These are phyloP conservation scores for Coleophoma cylindrospora DNA, from an alignment of 2,329 filamentous ascomycete genomes.

Conservation along the genomic window DNA sequence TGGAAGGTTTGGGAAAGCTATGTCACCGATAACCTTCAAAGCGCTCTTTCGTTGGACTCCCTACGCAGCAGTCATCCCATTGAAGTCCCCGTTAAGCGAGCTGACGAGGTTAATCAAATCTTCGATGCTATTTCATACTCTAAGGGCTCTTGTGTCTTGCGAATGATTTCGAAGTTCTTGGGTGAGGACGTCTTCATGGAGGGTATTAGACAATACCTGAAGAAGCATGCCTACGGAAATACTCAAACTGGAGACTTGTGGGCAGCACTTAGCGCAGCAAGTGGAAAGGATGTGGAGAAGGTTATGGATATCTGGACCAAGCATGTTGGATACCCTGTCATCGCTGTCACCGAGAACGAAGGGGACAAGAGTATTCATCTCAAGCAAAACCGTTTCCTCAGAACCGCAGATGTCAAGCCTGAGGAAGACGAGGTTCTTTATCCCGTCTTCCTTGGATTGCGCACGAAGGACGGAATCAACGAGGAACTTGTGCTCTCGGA, in stretches of 20 bases:
- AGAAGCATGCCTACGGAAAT: constrained; percentile 96
- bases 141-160: constrained; percentile 90
- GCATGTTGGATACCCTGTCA: constrained; percentile 88
- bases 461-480: constrained; percentile 77
- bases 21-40: constrained; percentile 87
- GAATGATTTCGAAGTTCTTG: constrained; percentile 95
- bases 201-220: constrained; percentile 84
- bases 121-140: constrained; percentile 98
- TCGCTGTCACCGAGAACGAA: constrained; percentile 76
- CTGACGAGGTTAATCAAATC: constrained; percentile 96
- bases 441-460: constrained; percentile 83
- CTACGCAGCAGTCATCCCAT: constrained; percentile 93
- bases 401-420: constrained; percentile 87
- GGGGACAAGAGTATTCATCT: constrained; percentile 70
- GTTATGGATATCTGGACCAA: constrained; percentile 98
- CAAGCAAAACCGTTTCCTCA: constrained; percentile 92
- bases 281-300: constrained; percentile 82
- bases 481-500: constrained; percentile 65
- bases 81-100: constrained; percentile 91
- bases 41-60: constrained; percentile 82
- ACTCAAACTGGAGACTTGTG: constrained; percentile 88
- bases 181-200: constrained; percentile 92
- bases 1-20: constrained; percentile 98
- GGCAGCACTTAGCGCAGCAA: constrained; percentile 81
- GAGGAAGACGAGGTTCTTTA: constrained; percentile 87